phyloP scores from a whole-genome alignment of 2,329 filamentous ascomycete genomes.

The Fusarium scirpi region DNA sequence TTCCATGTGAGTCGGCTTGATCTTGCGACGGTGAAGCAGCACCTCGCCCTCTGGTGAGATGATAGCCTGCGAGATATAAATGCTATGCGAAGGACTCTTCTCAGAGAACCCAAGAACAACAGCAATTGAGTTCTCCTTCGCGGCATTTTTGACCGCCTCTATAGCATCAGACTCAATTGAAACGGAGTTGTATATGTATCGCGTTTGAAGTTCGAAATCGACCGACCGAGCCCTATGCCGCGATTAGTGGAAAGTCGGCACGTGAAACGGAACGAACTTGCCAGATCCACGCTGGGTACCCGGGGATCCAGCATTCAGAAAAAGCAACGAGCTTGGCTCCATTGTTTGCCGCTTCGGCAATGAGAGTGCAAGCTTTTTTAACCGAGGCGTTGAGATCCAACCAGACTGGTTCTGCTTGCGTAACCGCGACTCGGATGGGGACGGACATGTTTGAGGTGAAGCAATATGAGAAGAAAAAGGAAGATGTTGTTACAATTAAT shows the following conservation, averaged over 20 bases:
- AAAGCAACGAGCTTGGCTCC: conserved; percentile 68
- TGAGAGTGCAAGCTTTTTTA: conserved; percentile 43
- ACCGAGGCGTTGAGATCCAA: conserved; percentile 41
- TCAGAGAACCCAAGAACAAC: conserved; percentile 60
- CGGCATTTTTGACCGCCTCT: conserved; percentile 50
- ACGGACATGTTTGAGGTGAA: conserved; percentile 12
- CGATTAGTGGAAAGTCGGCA: not conserved
- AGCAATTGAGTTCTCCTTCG: conserved; percentile 54
- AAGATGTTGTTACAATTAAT: not conserved
- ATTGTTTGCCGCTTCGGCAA: conserved; percentile 50
- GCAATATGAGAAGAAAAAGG: not conserved
- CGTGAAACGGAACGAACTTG: conserved; percentile 21
- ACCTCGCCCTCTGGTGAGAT: conserved; percentile 57
- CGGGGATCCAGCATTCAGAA: conserved; percentile 65
- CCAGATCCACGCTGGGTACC: conserved; percentile 62
- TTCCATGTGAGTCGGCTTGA: conserved; percentile 67
- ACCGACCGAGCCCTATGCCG: conserved; percentile 38
- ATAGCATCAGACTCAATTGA: conserved; percentile 57
- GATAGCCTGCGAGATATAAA: conserved; percentile 62
- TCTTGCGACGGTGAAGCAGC: conserved; percentile 57
- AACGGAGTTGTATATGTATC: conserved; percentile 58
- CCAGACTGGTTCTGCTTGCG: conserved; percentile 46
- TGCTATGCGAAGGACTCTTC: conserved; percentile 47
- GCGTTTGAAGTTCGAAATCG: conserved; percentile 41
- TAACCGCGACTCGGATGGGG: conserved; percentile 41